These are phyloP conservation scores for Talaromyces sp. DNA, from an alignment of 2,329 filamentous ascomycete genomes.

Conservation along the genomic window DNA sequence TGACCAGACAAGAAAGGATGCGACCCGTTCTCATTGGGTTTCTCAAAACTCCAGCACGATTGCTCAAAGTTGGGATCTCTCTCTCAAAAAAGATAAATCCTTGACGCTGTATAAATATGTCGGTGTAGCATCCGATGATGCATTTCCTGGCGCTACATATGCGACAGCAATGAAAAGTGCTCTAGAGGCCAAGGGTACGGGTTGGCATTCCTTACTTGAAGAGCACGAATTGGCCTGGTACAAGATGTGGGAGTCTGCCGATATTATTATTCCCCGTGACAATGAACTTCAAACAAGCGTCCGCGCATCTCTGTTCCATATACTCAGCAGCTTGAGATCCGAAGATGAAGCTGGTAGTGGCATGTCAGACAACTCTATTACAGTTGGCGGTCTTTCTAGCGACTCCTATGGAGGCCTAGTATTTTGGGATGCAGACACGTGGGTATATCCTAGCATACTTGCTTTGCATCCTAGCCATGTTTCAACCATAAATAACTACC, in stretches of 20 bases:
- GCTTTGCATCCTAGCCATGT: constrained; percentile 56
- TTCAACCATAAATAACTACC: constrained; percentile 59
- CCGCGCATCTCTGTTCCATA: constrained; percentile 18
- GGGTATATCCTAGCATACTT: constrained; percentile 61
- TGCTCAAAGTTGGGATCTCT: constrained; percentile 19
- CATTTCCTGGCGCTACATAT: constrained; percentile 43
- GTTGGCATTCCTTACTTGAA: constrained; percentile 45
- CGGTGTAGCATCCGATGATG: constrained; percentile 63
- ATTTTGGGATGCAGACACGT: constrained; percentile 60
- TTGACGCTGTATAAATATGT: constrained; percentile 60
- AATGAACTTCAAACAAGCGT: constrained; percentile 16
- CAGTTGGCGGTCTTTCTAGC: constrained; percentile 61
- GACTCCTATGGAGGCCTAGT: constrained; percentile 61
- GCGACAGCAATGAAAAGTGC: constrained; percentile 39
- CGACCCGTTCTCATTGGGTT: constrained; percentile 7
- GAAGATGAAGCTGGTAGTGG: constrained; percentile 47
- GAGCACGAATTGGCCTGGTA: constrained; percentile 59
- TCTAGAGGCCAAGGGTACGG: constrained; percentile 9
- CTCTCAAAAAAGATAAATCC: constrained; percentile 32
- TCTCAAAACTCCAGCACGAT: constrained; percentile 18
- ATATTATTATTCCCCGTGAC: constrained; percentile 48
- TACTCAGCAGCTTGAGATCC: constrained; percentile 43
- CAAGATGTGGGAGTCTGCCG: constrained; percentile 33
- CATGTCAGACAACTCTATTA: constrained; percentile 49
- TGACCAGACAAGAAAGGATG: constrained; percentile 6